phyloP scores from a whole-genome alignment of 2,329 filamentous ascomycete genomes.

The Keithomyces neogunnii region DNA sequence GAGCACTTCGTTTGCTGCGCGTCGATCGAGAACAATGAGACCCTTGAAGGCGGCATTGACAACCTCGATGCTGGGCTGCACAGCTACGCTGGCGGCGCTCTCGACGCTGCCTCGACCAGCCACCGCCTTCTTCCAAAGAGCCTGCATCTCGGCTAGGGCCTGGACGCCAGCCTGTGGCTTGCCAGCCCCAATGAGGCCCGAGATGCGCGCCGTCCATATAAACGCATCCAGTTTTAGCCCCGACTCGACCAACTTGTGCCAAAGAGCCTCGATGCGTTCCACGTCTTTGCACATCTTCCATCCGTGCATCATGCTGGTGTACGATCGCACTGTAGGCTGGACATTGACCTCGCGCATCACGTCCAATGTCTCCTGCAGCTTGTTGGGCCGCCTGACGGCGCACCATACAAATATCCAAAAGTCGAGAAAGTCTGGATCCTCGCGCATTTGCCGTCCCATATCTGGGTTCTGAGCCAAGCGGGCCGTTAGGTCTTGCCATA shows the following conservation, averaged over 20 bases:
- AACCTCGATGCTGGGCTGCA: conserved; percentile 53
- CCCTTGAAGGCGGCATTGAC: conserved; percentile 65
- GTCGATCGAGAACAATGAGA: conserved; percentile 43
- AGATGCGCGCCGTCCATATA: conserved; percentile 65
- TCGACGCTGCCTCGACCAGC: conserved; percentile 14
- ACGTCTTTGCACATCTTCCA: conserved; percentile 53
- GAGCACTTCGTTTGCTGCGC: conserved; percentile 45
- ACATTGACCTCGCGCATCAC: conserved; percentile 40
- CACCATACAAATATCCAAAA: conserved; percentile 33
- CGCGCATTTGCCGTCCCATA: conserved; percentile 20
- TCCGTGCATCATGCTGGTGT: conserved; percentile 65
- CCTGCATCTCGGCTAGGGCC: conserved; percentile 59
- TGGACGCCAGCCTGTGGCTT: conserved; percentile 47
- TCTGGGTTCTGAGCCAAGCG: conserved; percentile 15
- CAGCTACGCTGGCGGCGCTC: conserved; percentile 26
- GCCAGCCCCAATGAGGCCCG: conserved; percentile 51
- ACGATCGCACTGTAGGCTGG: conserved; percentile 54
- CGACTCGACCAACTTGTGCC: conserved; percentile 52
- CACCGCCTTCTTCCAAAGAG: conserved; percentile 42
- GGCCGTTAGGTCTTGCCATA: conserved; percentile 25
- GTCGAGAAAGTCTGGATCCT: conserved; percentile 27
- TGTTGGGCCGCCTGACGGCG: conserved; percentile 18
- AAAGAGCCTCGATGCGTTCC: conserved; percentile 55
- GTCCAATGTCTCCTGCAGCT: conserved; percentile 28
- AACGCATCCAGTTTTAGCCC: conserved; percentile 52